Base-by-base conservation (phyloP, 768 basidiomycete species). In the Mycena pura region DNA sequence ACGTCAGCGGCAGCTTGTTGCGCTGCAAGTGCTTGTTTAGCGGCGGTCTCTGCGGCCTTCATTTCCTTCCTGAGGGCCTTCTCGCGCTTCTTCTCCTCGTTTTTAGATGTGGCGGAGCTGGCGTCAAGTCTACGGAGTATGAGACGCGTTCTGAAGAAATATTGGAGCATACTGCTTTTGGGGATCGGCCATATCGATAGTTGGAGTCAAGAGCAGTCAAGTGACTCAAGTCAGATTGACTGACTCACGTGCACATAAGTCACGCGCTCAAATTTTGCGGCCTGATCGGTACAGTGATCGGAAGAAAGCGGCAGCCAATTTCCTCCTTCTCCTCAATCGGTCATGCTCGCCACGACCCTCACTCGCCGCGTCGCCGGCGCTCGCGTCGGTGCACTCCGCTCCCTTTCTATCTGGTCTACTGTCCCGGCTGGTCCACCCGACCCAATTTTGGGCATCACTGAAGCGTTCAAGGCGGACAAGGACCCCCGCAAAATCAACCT, bases 391-490 rank as follows among this genome's bases (percentile, higher is more conserved):
- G 68, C 82, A 48, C 69, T 80, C 31, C 79, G 84, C 50, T 71
- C 82, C 59, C 72, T 88, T 57, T 95, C 92, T 13, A 86, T 85
- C 21, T 96, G 95, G 95, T 84, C 89, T 47, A 76, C 83, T 59
- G 93, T 96, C 58, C 86, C 88, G 47, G 90, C 91, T 25, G 95
- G 95, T 27, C 95, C 95, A 64, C 94, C 95, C 24, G 95, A 96
- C 74, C 87, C 95, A 49, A 96, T 96, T 79, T 89, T 96, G 56
- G 95, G 93, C 63, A 84, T 99, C 47, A 91, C 92, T 27, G 96
- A 98, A 73, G 94, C 95, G 27, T 99, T 95, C 87, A 97, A 96
- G 80, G 93, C 94, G 41, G 95, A 98, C 85, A 89, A 87, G 70
- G 88, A 92, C 74, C 81, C 92, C 17, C 88, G 89, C 66, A 99